A percentile compares a stretch with the other conserved stretches of the same genome.
These are phyloP conservation scores for Jimgerdemannia flammicorona DNA, from an alignment of 192 early-diverging fungal genomes.

Conservation along the genomic window DNA sequence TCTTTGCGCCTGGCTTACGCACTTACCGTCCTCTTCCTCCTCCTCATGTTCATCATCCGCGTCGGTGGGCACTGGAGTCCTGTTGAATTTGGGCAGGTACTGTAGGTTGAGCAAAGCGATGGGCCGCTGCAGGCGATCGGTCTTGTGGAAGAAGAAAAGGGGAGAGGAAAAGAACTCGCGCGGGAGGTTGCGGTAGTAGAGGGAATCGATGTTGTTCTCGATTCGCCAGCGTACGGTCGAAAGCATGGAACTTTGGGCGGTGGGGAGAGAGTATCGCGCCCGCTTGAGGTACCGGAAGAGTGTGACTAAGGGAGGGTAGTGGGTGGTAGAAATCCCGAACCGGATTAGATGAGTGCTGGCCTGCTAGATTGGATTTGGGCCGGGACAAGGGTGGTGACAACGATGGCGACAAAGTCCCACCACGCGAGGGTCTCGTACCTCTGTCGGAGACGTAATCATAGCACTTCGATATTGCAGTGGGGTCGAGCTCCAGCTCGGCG, in stretches of 20 bases:
- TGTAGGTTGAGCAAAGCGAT: constrained; percentile 32
- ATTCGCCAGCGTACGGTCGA: constrained; percentile 36
- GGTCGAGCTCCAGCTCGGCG: constrained; percentile 13
- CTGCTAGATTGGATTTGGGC: too few species aligned
- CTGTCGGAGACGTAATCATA: constrained; percentile 25
- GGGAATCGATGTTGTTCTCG: constrained; percentile 16
- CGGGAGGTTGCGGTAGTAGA: constrained; percentile 15
- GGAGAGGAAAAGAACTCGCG: constrained; percentile 22
- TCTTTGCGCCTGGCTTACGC: constrained; percentile 1
- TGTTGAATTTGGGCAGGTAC: constrained; percentile 25
- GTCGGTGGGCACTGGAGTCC: background rate
- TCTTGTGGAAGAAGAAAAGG: constrained; percentile 36
- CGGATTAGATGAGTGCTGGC: too few species aligned
- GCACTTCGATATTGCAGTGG: constrained; percentile 2
- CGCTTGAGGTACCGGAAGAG: constrained; percentile 38
- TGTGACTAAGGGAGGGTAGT: constrained; percentile 24
- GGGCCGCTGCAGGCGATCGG: constrained; percentile 31
- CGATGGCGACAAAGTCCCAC: too few species aligned
- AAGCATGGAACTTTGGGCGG: constrained; percentile 11
- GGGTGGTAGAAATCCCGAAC: too few species aligned
- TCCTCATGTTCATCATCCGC: background rate
- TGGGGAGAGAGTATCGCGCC: constrained; percentile 16
- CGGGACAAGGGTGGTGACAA: too few species aligned
- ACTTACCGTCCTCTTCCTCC: background rate
- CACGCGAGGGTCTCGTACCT: constrained; percentile 7